phyloP scores from a whole-genome alignment of 805 yeast genomes.

The Vanderwaltozyma polyspora region DNA sequence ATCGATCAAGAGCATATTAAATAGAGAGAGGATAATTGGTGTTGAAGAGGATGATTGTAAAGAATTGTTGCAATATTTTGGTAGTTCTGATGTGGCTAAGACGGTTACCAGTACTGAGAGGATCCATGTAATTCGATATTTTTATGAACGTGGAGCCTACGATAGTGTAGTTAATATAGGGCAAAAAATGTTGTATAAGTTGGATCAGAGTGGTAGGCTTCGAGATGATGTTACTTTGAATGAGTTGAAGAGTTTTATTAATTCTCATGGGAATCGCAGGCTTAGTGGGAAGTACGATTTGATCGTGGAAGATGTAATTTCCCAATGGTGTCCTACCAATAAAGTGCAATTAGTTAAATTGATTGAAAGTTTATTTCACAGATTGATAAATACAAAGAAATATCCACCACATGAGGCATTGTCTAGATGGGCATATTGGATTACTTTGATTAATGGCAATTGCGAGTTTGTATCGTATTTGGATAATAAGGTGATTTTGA shows the following conservation, averaged over 20 bases:
- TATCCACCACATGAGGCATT: constrained; percentile 5
- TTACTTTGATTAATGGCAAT: constrained; percentile 16
- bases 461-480: constrained; percentile 17
- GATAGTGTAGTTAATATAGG: constrained; percentile 11
- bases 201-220: constrained; percentile 2
- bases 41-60: too few species aligned
- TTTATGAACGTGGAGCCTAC: constrained; percentile 12
- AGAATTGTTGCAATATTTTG: too few species aligned
- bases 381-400: not conserved
- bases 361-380: not conserved
- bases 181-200: constrained; percentile 7
- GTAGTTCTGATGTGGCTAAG: too few species aligned
- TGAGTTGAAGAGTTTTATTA: too few species aligned
- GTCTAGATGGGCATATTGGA: constrained; percentile 18
- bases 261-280: too few species aligned
- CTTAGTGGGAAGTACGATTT: too few species aligned
- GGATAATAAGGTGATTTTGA: constrained; percentile 9
- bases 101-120: too few species aligned
- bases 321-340: constrained; percentile 14
- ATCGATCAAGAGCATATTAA: too few species aligned
- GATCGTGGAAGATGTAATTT: constrained; percentile 9
- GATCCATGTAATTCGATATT: constrained; percentile 9
- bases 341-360: constrained; percentile 9
- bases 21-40: too few species aligned
- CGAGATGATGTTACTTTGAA: constrained; percentile 8